phyloP scores from a whole-genome alignment of 2,329 filamentous ascomycete genomes.

The Zelopaecilomyces penicillatus region DNA sequence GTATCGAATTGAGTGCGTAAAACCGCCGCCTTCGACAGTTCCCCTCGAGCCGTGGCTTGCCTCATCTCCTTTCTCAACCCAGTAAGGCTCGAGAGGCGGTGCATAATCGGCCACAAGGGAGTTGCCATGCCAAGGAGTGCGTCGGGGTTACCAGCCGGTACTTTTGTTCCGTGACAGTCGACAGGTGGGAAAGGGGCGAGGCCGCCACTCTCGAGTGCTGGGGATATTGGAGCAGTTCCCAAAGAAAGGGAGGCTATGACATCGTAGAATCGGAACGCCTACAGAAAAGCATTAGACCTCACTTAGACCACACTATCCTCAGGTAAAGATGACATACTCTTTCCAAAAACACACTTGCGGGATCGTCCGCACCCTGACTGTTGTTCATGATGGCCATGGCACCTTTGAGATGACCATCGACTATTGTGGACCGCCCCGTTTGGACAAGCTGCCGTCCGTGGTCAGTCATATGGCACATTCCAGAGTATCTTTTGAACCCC shows the following conservation, averaged over 20 bases:
- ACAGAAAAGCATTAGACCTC: constrained; percentile 14
- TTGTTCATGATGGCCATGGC: constrained; percentile 53
- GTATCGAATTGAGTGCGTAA: constrained; percentile 43
- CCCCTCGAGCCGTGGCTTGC: constrained; percentile 31
- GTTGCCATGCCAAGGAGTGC: constrained; percentile 54
- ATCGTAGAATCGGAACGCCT: constrained; percentile 60
- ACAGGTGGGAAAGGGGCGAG: constrained; percentile 39
- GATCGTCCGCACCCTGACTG: constrained; percentile 34
- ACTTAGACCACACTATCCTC: too few relatives aligned
- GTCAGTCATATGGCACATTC: constrained; percentile 5
- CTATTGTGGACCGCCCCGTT: constrained; percentile 49
- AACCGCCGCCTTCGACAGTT: constrained; percentile 36
- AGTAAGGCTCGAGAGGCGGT: constrained; percentile 48
- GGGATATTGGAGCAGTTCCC: constrained; percentile 48
- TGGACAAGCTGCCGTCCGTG: constrained; percentile 45
- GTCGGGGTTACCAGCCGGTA: constrained; percentile 45
- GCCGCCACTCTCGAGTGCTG: constrained; percentile 37
- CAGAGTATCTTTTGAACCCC: too few relatives aligned
- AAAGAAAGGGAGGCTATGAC: constrained; percentile 56
- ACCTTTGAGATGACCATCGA: constrained; percentile 53
- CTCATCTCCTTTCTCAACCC: constrained; percentile 45
- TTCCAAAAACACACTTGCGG: constrained; percentile 50
- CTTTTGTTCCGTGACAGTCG: constrained; percentile 35
- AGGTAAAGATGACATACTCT: constrained; percentile 33
- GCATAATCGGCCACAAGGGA: constrained; percentile 55